A percentile compares a stretch with the other conserved stretches of the same genome.
Conservation (phyloP, 768 basidiomycete genomes). For the Amanita rubescens region DNA sequence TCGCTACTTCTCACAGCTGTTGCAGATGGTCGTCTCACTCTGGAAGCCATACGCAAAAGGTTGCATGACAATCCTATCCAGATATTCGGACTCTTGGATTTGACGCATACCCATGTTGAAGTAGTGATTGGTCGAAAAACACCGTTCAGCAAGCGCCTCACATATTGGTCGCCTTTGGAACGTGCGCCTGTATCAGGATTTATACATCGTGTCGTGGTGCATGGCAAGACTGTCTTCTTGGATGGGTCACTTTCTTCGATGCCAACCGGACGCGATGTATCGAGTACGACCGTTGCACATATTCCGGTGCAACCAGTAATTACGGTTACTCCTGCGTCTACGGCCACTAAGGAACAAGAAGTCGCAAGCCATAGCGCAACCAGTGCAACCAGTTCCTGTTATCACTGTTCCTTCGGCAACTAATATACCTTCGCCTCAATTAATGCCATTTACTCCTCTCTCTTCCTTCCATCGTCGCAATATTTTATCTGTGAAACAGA, state of each 20-base stretch:
- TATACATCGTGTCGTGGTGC: conserved; percentile 86
- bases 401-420: conserved; percentile 16
- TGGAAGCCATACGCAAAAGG: conserved; percentile 76
- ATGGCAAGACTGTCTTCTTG: conserved; percentile 83
- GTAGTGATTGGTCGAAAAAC: conserved; percentile 79
- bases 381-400: not conserved
- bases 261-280: conserved; percentile 66
- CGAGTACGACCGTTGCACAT: conserved; percentile 48
- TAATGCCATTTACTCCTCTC: conserved; percentile 41
- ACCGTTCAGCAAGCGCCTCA: conserved; percentile 40
- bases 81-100: conserved; percentile 89
- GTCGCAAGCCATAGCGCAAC: not conserved
- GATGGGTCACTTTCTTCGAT: conserved; percentile 67
- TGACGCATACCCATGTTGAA: conserved; percentile 82
- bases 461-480: conserved; percentile 91
- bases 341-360: conserved; percentile 8
- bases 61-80: conserved; percentile 87
- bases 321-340: not conserved
- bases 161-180: conserved; percentile 81
- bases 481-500: conserved; percentile 91
- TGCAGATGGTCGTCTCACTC: conserved; percentile 64
- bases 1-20: conserved; percentile 87
- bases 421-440: conserved; percentile 34
- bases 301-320: not conserved
- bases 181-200: conserved; percentile 56